Base-by-base conservation (phyloP, 164 flowering plant species). In the Brasenia schreberi region DNA sequence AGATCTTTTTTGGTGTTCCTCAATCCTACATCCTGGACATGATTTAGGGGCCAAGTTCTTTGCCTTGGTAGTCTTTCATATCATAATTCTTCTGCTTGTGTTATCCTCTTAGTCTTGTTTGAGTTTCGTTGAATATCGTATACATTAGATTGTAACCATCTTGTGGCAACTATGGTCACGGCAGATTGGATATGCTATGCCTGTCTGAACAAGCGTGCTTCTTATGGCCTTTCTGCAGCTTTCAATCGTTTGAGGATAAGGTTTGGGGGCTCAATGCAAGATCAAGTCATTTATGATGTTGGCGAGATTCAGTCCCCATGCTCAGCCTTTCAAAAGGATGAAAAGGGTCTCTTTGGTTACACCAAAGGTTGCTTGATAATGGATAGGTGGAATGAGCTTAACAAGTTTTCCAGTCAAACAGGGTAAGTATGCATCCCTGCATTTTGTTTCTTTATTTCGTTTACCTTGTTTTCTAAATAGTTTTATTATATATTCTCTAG, bases 231-330 rank as follows among this genome's bases (percentile, higher is more conserved):
- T n/a, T n/a, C 65, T 59, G 70, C 67, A 79, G 82, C 80, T 0
- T 80, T 80, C 61, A 69, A 76, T 7, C 75, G 16, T 9, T 52
- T 77, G 59, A 75, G 69, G 68, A 52, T 77, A 3, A 69, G 83
- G 61, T 6, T 80, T 53, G 83, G 83, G 4, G 83, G 83, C 19
- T 66, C 79, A 4, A 70, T 78, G 60, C 75, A 78, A 66, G 81
- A 80, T 63, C 70, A 66, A 60, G 75, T 80, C 11, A 23, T 72
- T 39, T 80, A 76, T 43, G 64, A 67, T 49, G 75, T 81, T 0
- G 89, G 82, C 56, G 75, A 60, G 62, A 63, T 75, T 66, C 68
- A 49, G 16, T 9, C 56, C 56, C 56, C 10, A 6, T 49, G 56
- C 56, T 49, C 16, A 49, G 12, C 56, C 56, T 49, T 49, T 14